A percentile compares a stretch with the other conserved stretches of the same genome.
Evolutionary conservation across 352 stramenopile species (phyloP).

Genomic region (Phytophthora fragariaefolia): DNA sequence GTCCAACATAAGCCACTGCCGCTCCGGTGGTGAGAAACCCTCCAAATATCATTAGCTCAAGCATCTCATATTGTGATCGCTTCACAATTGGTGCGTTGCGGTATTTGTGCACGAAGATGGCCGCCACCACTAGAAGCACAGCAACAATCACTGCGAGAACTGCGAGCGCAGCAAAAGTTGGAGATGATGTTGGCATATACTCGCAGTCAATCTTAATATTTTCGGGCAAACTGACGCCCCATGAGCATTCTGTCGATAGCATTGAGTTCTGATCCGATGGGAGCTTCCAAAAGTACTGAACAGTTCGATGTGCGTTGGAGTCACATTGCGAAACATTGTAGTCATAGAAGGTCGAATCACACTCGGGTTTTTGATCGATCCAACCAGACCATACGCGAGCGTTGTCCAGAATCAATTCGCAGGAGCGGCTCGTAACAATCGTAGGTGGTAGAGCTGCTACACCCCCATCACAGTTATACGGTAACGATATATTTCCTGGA

Average conservation of each 20-base stretch:
- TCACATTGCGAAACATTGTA: slow-evolving; percentile 52
- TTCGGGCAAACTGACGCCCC: slow-evolving; percentile 24
- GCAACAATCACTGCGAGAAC: slow-evolving; percentile 29
- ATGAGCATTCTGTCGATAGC: slow-evolving; percentile 35
- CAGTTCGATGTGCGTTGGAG: slow-evolving; percentile 24
- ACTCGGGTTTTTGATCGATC: slow-evolving; percentile 40
- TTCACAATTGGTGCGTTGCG: slow-evolving; percentile 52
- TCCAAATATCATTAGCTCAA: slow-evolving; percentile 49
- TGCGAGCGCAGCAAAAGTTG: slow-evolving; percentile 20
- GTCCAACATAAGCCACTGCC: slow-evolving; percentile 39
- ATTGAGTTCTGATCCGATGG: slow-evolving; percentile 20
- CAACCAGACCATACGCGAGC: slow-evolving; percentile 38
- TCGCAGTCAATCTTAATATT: slow-evolving; percentile 44
- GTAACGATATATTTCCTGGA: slow-evolving; percentile 38
- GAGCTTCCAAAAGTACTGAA: slow-evolving; percentile 50
- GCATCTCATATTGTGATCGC: slow-evolving; percentile 53
- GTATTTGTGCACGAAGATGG: slow-evolving; percentile 34
- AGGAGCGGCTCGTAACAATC: slow-evolving; percentile 50
- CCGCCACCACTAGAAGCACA: slow-evolving; percentile 8
- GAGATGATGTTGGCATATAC: slow-evolving; percentile 40
- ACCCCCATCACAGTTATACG: slow-evolving; percentile 56
- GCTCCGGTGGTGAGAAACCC: slow-evolving; percentile 44
- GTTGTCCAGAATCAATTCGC: slow-evolving; percentile 47
- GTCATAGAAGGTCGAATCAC: slow-evolving; percentile 50
- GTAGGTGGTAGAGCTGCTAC: slow-evolving; percentile 28